Evolutionary conservation across 1,284 basidiomycete species (phyloP), one percentile per base, ranked within the genome.

Genomic region (Sutorius eximius): DNA sequence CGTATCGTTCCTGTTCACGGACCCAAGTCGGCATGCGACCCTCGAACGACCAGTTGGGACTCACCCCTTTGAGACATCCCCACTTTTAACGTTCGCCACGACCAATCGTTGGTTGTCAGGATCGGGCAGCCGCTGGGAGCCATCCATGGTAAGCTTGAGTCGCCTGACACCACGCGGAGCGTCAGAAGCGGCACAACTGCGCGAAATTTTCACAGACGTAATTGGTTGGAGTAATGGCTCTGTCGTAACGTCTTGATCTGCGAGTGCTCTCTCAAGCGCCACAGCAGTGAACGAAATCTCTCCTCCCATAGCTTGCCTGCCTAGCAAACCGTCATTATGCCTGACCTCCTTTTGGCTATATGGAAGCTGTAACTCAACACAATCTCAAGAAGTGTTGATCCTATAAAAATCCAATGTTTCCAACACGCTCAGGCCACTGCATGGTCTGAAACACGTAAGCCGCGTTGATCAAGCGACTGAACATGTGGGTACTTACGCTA

Each of bases 81-180:
- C 12, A 3, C 33, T 20, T 51, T 42, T 56, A 49, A 5, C 54
- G 37, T 29, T 13, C 9, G 22, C 29, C 18, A 18, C 18, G n/a
- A 27, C 18, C 34, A 29, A 9, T 4, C 29, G 22, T n/a, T 52
- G 18, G 27, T 34, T 10, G 7, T 60, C 68, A 37, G 37, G 22
- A 63, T 73, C 73, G 49, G 49, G 32, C 20, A 36, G 29, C 48
- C 48, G 55, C 20, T 42, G 27, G 43, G 34, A 29, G 18, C 22
- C 5, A 32, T 13, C 38, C 22, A 40, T 32, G 27, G 22, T 13
- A 37, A 33, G 29, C 22, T 40, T 24, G 38, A 49, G 49, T 52
- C 52, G 52, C 49, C 49, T 62, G 58, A 63, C 42, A 12, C 44
- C 48, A 50, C 51, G 30, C 9, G 51, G 51, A 22, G 18, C 34